These are phyloP conservation scores for Talaromyces sp. DNA, from an alignment of 2,329 filamentous ascomycete species.

Conservation along the genomic window DNA sequence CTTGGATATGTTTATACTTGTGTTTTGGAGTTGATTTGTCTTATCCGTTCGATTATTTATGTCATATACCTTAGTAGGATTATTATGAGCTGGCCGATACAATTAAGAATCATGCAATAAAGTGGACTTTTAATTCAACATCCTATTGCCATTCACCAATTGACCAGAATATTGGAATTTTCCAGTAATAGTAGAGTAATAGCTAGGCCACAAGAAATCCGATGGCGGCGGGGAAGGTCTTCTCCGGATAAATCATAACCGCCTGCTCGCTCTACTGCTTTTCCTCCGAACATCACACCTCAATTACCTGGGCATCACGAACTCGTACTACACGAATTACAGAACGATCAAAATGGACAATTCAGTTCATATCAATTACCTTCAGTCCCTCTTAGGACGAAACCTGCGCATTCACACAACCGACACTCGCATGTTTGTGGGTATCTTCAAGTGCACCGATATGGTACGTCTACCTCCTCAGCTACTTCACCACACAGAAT, in stretches of 20 bases:
- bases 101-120: background rate
- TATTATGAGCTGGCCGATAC: background rate
- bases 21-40: background rate
- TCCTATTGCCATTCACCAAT: background rate
- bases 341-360: conserved; percentile 34
- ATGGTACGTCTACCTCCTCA: conserved; percentile 59
- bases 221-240: background rate
- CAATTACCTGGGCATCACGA: background rate
- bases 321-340: background rate
- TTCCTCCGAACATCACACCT: background rate
- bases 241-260: background rate
- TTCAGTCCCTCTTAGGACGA: conserved; percentile 68
- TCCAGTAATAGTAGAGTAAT: background rate
- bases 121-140: background rate
- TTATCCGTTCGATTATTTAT: background rate
- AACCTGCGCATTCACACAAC: conserved; percentile 75
- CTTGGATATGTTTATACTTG: background rate
- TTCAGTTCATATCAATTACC: conserved; percentile 37
- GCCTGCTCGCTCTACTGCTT: background rate
- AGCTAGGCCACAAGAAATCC: background rate
- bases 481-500: background rate
- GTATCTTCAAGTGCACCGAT: conserved; percentile 92
- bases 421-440: conserved; percentile 84
- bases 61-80: background rate
- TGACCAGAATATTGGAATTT: background rate